Evolutionary conservation across 164 flowering plant species (phyloP).

Genomic region (Vitis rotundifolia): DNA sequence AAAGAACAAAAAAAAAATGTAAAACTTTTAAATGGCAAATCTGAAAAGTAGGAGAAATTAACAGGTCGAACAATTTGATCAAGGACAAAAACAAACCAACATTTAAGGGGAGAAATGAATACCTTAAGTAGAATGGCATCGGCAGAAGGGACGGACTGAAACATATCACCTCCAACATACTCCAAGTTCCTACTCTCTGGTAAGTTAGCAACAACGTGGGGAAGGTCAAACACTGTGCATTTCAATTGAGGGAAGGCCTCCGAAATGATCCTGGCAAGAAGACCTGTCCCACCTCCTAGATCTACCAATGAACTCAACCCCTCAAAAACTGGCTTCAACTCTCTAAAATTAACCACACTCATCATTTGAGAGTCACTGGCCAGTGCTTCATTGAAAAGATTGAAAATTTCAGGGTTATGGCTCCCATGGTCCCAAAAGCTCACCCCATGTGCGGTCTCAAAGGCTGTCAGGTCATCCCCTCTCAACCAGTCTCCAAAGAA

Average conservation of each 20-base stretch:
- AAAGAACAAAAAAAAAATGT: too few relatives aligned
- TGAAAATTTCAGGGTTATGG: too few relatives aligned
- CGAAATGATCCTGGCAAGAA: conserved; percentile 11
- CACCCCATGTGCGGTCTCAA: too few relatives aligned
- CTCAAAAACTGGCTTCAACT: conserved; percentile 15
- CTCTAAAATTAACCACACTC: neutral
- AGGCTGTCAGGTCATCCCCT: too few relatives aligned
- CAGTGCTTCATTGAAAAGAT: too few relatives aligned
- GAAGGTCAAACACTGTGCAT: conserved; percentile 29
- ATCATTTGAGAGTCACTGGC: too few relatives aligned
- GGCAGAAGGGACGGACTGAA: conserved; percentile 23
- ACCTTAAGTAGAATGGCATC: conserved; percentile 31
- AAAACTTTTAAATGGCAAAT: too few relatives aligned
- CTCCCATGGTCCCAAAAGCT: too few relatives aligned
- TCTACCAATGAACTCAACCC: conserved; percentile 23
- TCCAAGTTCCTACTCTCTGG: conserved; percentile 8
- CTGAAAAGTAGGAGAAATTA: too few relatives aligned
- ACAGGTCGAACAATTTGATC: too few relatives aligned
- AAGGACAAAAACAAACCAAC: too few relatives aligned
- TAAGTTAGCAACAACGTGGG: conserved; percentile 16
- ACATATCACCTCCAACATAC: conserved; percentile 29
- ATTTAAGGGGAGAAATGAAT: neutral
- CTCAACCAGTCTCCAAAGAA: too few relatives aligned
- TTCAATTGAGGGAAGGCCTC: conserved; percentile 22
- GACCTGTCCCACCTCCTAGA: conserved; percentile 30